phyloP scores from a whole-genome alignment of 805 yeast species.

The Candida vaughaniae region DNA sequence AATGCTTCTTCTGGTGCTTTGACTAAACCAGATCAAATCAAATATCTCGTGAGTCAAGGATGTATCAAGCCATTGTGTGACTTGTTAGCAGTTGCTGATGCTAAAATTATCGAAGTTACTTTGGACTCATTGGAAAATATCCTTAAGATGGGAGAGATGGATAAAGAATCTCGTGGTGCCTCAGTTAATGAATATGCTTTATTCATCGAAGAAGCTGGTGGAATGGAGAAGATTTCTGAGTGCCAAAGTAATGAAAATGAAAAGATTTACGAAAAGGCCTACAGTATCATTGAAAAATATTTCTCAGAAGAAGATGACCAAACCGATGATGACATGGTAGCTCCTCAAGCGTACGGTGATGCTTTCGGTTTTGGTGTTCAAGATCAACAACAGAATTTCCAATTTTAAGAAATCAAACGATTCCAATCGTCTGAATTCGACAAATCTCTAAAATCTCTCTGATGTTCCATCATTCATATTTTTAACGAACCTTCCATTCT shows the following conservation, averaged over 20 bases:
- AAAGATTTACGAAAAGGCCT: constrained; percentile 89
- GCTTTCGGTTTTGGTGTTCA: constrained; percentile 85
- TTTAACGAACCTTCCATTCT: constrained; percentile 1
- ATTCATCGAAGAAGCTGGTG: constrained; percentile 96
- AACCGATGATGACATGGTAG: constrained; percentile 65
- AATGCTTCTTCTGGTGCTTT: constrained; percentile 97
- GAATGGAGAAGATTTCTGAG: constrained; percentile 92
- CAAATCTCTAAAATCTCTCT: constrained; percentile 1
- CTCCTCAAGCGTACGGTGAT: constrained; percentile 75
- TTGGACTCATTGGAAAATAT: constrained; percentile 94
- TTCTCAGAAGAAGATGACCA: constrained; percentile 78
- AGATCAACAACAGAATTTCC: constrained; percentile 49
- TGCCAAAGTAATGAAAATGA: constrained; percentile 92
- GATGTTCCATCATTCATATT: no score
- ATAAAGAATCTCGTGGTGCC: constrained; percentile 71
- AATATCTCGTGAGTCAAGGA: constrained; percentile 90
- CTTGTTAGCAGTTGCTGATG: constrained; percentile 81
- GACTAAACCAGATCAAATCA: constrained; percentile 86
- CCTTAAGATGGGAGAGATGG: constrained; percentile 90
- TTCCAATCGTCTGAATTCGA: neutral
- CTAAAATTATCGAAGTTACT: constrained; percentile 90
- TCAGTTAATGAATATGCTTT: constrained; percentile 83
- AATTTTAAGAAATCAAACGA: constrained; percentile 29
- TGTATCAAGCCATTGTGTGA: constrained; percentile 98
- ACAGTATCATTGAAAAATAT: constrained; percentile 83